Percentiles rank a stretch among this genome's conserved stretches.
Conservation (phyloP, 1,284 basidiomycete genomes). For the Phylloporus sp. region DNA sequence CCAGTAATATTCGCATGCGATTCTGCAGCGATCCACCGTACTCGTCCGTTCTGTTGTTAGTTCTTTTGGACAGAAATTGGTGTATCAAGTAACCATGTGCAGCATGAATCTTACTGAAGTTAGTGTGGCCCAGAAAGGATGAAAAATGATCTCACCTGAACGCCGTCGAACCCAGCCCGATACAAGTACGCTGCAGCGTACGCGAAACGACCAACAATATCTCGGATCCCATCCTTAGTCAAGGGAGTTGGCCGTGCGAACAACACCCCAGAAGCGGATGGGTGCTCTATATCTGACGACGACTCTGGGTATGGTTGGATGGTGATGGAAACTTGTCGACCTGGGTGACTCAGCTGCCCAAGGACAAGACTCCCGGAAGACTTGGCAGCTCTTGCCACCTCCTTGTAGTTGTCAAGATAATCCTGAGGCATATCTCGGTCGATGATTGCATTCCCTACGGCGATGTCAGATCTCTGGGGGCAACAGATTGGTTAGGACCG, state of each 20-base stretch:
- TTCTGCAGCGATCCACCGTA: constrained; percentile 62
- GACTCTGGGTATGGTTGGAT: constrained; percentile 45
- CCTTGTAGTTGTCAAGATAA: constrained; percentile 33
- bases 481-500: not conserved
- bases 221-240: constrained; percentile 40
- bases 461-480: not conserved
- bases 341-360: constrained; percentile 42
- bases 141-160: constrained; percentile 30
- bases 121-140: not conserved
- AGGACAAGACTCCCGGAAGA: constrained; percentile 38
- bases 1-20: constrained; percentile 44
- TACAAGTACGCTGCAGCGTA: constrained; percentile 35
- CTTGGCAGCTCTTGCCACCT: constrained; percentile 41
- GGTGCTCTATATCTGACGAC: constrained; percentile 43
- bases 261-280: constrained; percentile 42
- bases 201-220: constrained; percentile 40
- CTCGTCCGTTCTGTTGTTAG: constrained; percentile 58
- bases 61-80: constrained; percentile 49
- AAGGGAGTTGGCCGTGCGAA: constrained; percentile 41
- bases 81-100: constrained; percentile 57
- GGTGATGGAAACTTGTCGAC: constrained; percentile 45
- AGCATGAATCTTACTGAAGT: constrained; percentile 44
- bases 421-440: constrained; percentile 37
- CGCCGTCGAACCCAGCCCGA: constrained; percentile 41
- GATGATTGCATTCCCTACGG: constrained; percentile 41